Percentiles rank a stretch among this genome's conserved stretches.
These are phyloP conservation scores for Coemansia sp. DNA, from an alignment of 192 early-diverging fungal species.

Conservation along the genomic window DNA sequence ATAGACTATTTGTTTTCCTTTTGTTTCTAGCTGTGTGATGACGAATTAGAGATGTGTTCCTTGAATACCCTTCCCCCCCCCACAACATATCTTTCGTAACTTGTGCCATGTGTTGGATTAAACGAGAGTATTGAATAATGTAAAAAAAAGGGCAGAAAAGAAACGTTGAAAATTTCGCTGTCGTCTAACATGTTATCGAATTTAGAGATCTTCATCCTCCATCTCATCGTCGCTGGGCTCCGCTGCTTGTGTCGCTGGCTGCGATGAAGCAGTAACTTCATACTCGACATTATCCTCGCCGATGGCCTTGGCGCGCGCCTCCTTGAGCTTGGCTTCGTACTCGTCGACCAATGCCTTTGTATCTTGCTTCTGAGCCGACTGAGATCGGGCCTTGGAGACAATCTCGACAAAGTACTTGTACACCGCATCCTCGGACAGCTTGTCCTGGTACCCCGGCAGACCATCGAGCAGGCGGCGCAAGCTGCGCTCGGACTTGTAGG, in stretches of 20 bases:
- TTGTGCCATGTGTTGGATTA: no score
- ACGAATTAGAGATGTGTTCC: neutral
- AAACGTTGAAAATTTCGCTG: neutral
- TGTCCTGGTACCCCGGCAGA: slow-evolving; percentile 87
- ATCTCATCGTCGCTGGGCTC: slow-evolving; percentile 19
- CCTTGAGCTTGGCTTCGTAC: slow-evolving; percentile 76
- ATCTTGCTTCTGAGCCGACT: slow-evolving; percentile 67
- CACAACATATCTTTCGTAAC: neutral
- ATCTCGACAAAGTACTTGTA: slow-evolving; percentile 89
- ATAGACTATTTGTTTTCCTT: neutral
- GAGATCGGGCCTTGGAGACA: slow-evolving; percentile 68
- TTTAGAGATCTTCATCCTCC: slow-evolving; percentile 17
- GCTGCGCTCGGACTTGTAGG: slow-evolving; percentile 84
- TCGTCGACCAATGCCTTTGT: slow-evolving; percentile 82
- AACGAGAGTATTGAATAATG: neutral
- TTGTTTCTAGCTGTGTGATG: neutral
- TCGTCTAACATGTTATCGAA: neutral
- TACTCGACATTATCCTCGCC: slow-evolving; percentile 63
- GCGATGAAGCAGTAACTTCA: slow-evolving; percentile 7
- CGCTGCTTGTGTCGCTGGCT: slow-evolving; percentile 10
- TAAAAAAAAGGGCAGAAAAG: neutral
- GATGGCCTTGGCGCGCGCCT: slow-evolving; percentile 66
- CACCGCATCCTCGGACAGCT: slow-evolving; percentile 81
- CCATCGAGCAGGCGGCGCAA: slow-evolving; percentile 83
- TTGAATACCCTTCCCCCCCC: neutral